A percentile compares a stretch with the other conserved stretches of the same genome.
Evolutionary conservation across 164 flowering plant genomes (phyloP).

Genomic region (Magnolia officinalis): DNA sequence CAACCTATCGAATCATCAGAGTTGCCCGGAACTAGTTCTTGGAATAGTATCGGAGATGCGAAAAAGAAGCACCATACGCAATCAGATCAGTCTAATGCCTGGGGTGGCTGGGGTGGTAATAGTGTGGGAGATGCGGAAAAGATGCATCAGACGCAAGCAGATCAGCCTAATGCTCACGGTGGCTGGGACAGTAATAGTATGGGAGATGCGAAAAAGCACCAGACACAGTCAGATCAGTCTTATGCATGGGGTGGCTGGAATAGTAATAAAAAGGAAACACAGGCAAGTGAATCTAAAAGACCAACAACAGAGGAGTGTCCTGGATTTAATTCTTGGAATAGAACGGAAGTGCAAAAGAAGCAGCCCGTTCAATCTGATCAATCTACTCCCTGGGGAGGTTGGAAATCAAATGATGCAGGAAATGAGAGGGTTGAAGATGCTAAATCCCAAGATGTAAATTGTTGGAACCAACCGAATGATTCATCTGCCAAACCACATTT

Average conservation of each 20-base stretch:
- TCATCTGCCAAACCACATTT: conserved; percentile 3
- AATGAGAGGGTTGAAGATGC: neutral
- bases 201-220: neutral
- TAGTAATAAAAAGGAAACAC: neutral
- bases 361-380: neutral
- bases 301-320: conserved; percentile 1
- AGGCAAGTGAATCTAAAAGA: neutral
- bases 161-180: neutral
- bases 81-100: neutral
- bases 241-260: neutral
- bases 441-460: neutral
- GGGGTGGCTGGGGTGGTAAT: neutral
- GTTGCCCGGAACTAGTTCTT: neutral
- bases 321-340: conserved; percentile 10
- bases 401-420: neutral
- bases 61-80: too few species aligned
- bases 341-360: neutral
- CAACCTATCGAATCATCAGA: neutral
- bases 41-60: too few species aligned
- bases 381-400: conserved; percentile 9
- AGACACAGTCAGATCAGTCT: neutral
- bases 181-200: neutral
- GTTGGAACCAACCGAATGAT: neutral
- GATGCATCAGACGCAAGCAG: neutral
- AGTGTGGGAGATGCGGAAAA: neutral